Evolutionary conservation across 2,329 filamentous ascomycete species (phyloP).

Genomic region (Fusarium dimerum): DNA sequence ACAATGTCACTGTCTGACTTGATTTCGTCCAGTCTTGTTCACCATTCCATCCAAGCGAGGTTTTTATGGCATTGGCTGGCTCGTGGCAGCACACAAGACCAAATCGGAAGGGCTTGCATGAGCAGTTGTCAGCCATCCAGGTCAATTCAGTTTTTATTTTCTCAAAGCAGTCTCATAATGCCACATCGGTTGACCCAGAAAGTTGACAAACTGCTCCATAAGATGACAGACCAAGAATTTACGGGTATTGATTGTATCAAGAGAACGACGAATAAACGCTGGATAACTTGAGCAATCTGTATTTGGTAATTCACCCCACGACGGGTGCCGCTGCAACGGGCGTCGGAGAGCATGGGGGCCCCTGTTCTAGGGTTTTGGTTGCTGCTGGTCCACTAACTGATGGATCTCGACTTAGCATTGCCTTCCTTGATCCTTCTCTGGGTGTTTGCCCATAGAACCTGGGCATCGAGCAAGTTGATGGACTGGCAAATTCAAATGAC

Average conservation of each 20-base stretch:
- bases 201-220: too few relatives aligned
- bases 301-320: constrained; percentile 25
- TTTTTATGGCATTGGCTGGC: too few relatives aligned
- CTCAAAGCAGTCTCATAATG: neutral
- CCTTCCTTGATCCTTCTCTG: constrained; percentile 2
- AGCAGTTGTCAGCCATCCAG: neutral
- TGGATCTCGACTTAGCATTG: too few relatives aligned
- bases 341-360: constrained; percentile 11
- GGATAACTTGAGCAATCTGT: neutral
- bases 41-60: constrained; percentile 3
- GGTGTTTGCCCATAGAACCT: constrained; percentile 10
- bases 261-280: too few relatives aligned
- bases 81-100: too few relatives aligned
- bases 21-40: neutral
- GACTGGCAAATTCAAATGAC: constrained; percentile 12
- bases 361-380: constrained; percentile 5
- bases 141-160: neutral
- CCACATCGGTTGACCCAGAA: neutral
- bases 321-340: constrained; percentile 21
- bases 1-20: too few relatives aligned
- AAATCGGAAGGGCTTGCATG: neutral
- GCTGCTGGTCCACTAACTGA: neutral
- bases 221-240: too few relatives aligned
- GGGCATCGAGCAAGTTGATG: neutral
- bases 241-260: too few relatives aligned